Conservation (phyloP, 2,329 filamentous ascomycete species). For the Beauveria sp. region DNA sequence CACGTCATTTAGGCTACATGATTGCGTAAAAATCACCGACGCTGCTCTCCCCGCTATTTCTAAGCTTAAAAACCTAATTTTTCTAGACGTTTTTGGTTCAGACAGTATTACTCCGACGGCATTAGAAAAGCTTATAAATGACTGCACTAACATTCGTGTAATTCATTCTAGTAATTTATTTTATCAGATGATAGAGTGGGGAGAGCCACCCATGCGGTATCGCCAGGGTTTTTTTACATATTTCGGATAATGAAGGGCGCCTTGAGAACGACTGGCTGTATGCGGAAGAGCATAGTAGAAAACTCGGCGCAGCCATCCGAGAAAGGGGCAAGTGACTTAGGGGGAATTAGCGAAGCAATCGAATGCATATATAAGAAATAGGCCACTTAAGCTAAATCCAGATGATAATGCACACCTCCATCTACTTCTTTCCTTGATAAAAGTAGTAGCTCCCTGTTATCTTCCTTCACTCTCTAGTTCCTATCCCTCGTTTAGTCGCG, state of each 20-base stretch:
- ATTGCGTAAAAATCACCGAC: background rate
- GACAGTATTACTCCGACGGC: background rate
- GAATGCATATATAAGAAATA: background rate
- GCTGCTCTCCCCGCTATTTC: background rate
- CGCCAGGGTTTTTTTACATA: too few relatives aligned
- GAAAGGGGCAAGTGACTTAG: background rate
- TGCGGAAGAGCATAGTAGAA: background rate
- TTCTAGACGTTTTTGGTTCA: background rate
- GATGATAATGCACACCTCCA: background rate
- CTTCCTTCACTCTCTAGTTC: background rate
- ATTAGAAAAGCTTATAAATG: background rate
- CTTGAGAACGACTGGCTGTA: background rate
- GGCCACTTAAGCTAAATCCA: background rate
- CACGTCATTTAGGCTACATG: fast-evolving
- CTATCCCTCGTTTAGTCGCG: background rate
- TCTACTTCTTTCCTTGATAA: background rate
- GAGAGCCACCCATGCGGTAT: too few relatives aligned
- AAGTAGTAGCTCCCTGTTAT: background rate
- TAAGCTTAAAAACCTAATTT: background rate
- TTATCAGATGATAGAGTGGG: background rate
- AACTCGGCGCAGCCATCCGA: background rate
- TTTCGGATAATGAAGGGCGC: background rate
- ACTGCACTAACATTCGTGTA: background rate
- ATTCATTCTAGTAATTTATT: background rate
- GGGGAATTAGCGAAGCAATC: background rate